Evolutionary conservation across 306 rosid genomes (phyloP), one percentile per base, ranked within the genome.

Genomic region (Lupinus albus): DNA sequence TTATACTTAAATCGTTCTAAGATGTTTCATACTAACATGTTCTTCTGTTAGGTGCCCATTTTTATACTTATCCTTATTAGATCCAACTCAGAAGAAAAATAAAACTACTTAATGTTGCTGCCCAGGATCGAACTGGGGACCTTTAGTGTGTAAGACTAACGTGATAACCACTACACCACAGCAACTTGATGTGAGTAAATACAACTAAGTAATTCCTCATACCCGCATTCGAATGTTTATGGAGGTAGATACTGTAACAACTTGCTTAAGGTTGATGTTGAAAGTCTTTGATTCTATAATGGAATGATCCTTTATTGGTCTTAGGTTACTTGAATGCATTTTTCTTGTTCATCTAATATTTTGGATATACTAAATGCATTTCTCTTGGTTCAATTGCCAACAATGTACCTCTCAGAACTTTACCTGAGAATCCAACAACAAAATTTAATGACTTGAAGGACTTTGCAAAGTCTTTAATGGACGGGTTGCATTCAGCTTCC

Each of bases 101-200:
- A 25, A 2, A 25, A 25, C 4, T 0, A n/a, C 30, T 2, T 25
- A n/a, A 7, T 39, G 45, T 42, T 86, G 83, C 91, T 83, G 89
- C 96, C 91, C 93, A 91, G 87, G 91, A 83, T 88, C 87, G 91
- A 88, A 88, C 89, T 88, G 91, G 91, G 61, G 97, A 86, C 95
- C 93, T 88, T 84, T 82, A 84, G 96, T 83, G 88, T 91, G 96
- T 91, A 88, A 84, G 88, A 88, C 97, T 88, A 84, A 85, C 96
- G 94, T 86, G 94, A 86, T 88, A 83, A 91, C 94, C 94, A 83
- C 94, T 88, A 80, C 97, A 88, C 94, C 95, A 91, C 91, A 78
- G 88, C 94, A 88, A 88, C 95, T 33, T 25, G 30, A 2, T 25
- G 30, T 25, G 1, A 25, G 4, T 25, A 2, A 25, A 0, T 25